Evolutionary conservation across 2,329 filamentous ascomycete genomes (phyloP).

Genomic region (Hirsutella thompsonii): DNA sequence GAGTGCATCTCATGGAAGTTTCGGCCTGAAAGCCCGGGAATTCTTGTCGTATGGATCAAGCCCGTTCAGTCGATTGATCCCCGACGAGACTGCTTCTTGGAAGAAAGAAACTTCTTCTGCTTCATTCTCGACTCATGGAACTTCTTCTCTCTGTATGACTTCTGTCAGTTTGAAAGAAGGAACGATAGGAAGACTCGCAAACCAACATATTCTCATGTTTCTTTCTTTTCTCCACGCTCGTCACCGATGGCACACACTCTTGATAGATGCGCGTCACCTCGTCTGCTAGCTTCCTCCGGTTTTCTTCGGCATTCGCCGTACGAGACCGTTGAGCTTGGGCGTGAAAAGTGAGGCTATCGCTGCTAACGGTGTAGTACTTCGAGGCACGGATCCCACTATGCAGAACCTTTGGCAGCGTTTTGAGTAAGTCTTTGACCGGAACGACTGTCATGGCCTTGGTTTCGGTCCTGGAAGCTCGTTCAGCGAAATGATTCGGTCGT

Average conservation of each 20-base stretch:
- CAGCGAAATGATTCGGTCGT: background rate
- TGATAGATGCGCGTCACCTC: conserved; percentile 36
- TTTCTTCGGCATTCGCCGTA: conserved; percentile 38
- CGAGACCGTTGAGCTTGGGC: conserved; percentile 41
- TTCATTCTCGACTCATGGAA: conserved; percentile 32
- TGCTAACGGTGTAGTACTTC: conserved; percentile 38
- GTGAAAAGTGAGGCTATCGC: conserved; percentile 40
- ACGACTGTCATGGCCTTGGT: conserved; percentile 44
- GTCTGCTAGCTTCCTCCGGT: conserved; percentile 33
- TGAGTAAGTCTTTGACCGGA: conserved; percentile 31
- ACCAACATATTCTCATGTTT: conserved; percentile 35
- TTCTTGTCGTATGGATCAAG: background rate
- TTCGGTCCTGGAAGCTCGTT: conserved; percentile 33
- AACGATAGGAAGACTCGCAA: background rate
- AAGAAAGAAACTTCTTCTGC: conserved; percentile 34
- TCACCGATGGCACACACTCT: conserved; percentile 31
- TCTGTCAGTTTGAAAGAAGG: background rate
- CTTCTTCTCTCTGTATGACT: conserved; percentile 25
- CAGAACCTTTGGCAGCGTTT: conserved; percentile 32
- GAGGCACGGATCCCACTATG: conserved; percentile 34
- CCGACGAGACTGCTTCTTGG: conserved; percentile 35
- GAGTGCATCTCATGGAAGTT: background rate
- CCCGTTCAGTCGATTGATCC: conserved; percentile 17
- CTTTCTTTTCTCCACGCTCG: conserved; percentile 30
- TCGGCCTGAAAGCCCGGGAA: background rate